phyloP scores from a whole-genome alignment of 2,329 filamentous ascomycete genomes.

The Aspergillus quadrilineatus region DNA sequence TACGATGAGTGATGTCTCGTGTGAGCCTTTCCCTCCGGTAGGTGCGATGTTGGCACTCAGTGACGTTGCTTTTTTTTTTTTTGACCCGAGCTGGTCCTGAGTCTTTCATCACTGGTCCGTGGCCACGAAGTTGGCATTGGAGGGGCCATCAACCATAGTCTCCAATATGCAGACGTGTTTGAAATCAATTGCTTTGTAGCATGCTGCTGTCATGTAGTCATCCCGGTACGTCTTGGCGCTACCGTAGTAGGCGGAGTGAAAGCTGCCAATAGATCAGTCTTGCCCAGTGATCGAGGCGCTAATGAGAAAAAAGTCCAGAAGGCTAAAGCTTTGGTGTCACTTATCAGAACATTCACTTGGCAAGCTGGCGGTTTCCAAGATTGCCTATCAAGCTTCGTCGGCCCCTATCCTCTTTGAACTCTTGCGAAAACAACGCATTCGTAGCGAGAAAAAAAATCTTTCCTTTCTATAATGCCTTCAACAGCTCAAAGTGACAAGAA shows the following conservation, averaged over 20 bases:
- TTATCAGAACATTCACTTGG: not conserved
- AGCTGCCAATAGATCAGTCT: not conserved
- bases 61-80: not conserved
- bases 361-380: not conserved
- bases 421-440: too few relatives aligned
- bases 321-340: not conserved
- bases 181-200: not conserved
- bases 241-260: not conserved
- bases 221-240: not conserved
- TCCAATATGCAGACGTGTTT: not conserved
- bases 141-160: not conserved
- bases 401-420: not conserved
- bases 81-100: not conserved
- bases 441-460: too few relatives aligned
- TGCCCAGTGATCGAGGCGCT: not conserved
- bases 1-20: constrained; percentile 1
- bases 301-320: not conserved
- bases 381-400: not conserved
- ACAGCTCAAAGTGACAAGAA: not conserved
- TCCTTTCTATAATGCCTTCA: not conserved
- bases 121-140: not conserved
- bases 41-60: not conserved
- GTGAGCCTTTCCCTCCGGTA: constrained; percentile 9
- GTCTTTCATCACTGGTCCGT: not conserved
- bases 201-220: not conserved